Evolutionary conservation across 1,284 basidiomycete species (phyloP).

Genomic region (Rhodotorula sp.): DNA sequence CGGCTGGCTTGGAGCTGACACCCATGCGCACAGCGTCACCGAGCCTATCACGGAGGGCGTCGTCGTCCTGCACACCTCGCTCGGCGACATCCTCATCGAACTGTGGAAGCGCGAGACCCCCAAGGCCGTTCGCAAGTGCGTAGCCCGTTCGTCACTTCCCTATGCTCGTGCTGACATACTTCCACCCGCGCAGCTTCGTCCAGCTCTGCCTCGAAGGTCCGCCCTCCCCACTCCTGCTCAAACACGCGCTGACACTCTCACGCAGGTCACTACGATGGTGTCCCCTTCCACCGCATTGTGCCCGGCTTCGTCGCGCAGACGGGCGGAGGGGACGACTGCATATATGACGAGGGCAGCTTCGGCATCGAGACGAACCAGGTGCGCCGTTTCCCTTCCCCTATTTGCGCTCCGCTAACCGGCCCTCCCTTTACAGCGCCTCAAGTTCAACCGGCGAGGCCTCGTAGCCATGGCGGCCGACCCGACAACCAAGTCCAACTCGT

Average conservation of each 20-base stretch:
- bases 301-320: constrained; percentile 61
- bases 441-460: constrained; percentile 78
- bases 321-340: constrained; percentile 57
- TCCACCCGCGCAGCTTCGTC: constrained; percentile 29
- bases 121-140: constrained; percentile 86
- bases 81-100: constrained; percentile 83
- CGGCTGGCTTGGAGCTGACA: too few species aligned
- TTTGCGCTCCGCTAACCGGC: not conserved
- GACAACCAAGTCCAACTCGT: constrained; percentile 53
- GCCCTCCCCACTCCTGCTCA: too few species aligned
- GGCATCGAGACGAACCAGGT: constrained; percentile 43
- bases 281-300: constrained; percentile 76
- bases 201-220: constrained; percentile 45
- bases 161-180: constrained; percentile 35
- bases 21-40: constrained; percentile 23
- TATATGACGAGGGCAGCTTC: constrained; percentile 47
- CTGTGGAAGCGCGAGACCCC: constrained; percentile 95
- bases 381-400: not conserved
- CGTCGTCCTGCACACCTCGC: constrained; percentile 85
- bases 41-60: constrained; percentile 43
- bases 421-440: constrained; percentile 70
- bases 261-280: constrained; percentile 90
- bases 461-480: constrained; percentile 94
- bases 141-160: too few species aligned
- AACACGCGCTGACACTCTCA: too few species aligned